Evolutionary conservation across 345 rosid genomes (phyloP).

Genomic region (Ceriops zippeliana): DNA sequence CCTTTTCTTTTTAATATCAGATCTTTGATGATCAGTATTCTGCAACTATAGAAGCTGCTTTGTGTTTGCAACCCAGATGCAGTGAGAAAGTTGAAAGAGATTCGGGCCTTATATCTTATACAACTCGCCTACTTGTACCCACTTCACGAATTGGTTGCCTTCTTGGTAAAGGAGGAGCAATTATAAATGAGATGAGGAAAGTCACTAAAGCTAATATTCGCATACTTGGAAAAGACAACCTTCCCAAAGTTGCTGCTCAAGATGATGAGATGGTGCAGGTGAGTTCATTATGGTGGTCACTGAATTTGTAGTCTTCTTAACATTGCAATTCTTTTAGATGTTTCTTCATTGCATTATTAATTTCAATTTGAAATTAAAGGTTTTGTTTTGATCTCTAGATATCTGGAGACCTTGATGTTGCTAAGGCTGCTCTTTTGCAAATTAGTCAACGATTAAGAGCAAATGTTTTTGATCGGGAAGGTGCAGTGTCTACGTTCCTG

Average conservation of each 20-base stretch:
- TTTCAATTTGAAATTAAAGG: not conserved
- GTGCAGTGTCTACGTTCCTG: constrained; percentile 64
- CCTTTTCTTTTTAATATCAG: constrained; percentile 32
- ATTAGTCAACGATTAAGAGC: constrained; percentile 77
- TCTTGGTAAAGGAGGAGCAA: constrained; percentile 89
- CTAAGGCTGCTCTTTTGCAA: constrained; percentile 92
- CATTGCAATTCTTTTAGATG: not conserved
- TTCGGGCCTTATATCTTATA: constrained; percentile 83
- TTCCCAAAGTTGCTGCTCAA: constrained; percentile 80
- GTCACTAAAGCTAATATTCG: constrained; percentile 87
- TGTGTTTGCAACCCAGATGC: constrained; percentile 85
- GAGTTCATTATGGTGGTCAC: constrained; percentile 9
- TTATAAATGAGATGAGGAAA: constrained; percentile 89
- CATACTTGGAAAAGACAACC: constrained; percentile 75
- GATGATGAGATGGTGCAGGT: constrained; percentile 99
- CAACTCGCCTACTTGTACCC: constrained; percentile 89
- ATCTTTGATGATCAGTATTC: constrained; percentile 77
- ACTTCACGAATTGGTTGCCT: constrained; percentile 92
- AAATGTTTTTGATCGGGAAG: constrained; percentile 84
- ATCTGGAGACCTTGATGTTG: constrained; percentile 88
- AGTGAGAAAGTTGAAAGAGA: constrained; percentile 93
- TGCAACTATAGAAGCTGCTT: constrained; percentile 85
- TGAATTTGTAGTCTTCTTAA: constrained; percentile 11
- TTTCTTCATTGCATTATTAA: not conserved
- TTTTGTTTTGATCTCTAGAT: constrained; percentile 46